Conservation (phyloP, 176 grass and related monocot species). For the Juncus inflexus region DNA sequence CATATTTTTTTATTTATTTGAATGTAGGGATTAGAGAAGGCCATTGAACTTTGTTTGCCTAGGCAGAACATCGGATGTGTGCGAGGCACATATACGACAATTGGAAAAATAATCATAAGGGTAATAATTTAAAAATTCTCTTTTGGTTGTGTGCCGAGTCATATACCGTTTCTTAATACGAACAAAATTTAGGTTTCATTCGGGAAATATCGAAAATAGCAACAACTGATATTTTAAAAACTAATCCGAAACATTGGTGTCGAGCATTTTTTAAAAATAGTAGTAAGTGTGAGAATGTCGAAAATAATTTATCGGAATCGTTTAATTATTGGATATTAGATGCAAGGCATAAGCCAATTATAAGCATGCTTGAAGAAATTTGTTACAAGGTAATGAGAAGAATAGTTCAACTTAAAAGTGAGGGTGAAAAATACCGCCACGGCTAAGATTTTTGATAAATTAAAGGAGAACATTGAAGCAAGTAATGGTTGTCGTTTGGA, state of each 20-base stretch:
- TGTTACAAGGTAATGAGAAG: not conserved
- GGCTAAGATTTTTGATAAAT: too few relatives aligned
- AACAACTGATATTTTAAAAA: not conserved
- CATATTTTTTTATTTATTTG: not conserved
- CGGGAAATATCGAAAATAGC: not conserved
- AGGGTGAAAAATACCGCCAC: not conserved
- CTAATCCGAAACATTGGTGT: not conserved
- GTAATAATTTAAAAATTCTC: not conserved
- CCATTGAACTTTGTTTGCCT: not conserved
- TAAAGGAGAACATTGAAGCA: too few relatives aligned
- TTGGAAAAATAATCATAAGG: not conserved
- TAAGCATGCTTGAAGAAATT: not conserved
- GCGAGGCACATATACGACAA: not conserved
- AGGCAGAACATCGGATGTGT: not conserved
- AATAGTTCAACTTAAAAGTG: not conserved
- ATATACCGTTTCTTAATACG: not conserved
- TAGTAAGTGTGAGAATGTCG: not conserved
- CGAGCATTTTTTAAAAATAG: not conserved
- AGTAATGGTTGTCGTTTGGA: too few relatives aligned
- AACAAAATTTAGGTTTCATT: not conserved
- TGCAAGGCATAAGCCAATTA: not conserved
- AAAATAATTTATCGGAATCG: not conserved
- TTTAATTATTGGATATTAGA: constrained; percentile 11
- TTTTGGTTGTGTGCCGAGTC: not conserved
- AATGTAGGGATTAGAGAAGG: not conserved